phyloP scores from a whole-genome alignment of 192 early-diverging fungal species.

The Paraglomus brasilianum region DNA sequence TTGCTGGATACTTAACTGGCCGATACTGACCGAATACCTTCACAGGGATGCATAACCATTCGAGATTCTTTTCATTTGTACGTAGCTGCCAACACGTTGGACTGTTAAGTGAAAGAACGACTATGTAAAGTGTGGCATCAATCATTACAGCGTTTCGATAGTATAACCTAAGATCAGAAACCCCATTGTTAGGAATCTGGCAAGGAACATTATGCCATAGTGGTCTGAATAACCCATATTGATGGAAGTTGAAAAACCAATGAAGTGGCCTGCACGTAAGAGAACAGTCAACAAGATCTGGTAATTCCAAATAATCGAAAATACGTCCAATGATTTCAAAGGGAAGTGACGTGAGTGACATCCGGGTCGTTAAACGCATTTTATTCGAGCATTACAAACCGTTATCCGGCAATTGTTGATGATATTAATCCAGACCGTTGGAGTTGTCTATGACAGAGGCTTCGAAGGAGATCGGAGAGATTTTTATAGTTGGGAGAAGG shows the following conservation, averaged over 20 bases:
- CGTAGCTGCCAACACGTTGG: not conserved
- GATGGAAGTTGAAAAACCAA: not conserved
- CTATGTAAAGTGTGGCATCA: conserved; percentile 7
- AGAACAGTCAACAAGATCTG: not conserved
- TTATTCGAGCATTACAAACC: no score
- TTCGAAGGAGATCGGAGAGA: no score
- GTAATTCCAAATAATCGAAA: not conserved
- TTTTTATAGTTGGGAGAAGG: no score
- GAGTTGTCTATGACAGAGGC: no score
- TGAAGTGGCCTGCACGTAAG: not conserved
- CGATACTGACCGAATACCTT: not conserved
- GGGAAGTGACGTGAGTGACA: not conserved
- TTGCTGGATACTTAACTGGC: not conserved
- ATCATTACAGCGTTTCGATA: conserved; percentile 5
- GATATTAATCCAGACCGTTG: no score
- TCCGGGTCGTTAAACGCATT: not conserved
- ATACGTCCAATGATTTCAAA: not conserved
- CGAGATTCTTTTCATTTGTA: not conserved
- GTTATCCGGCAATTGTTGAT: no score
- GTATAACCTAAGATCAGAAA: not conserved
- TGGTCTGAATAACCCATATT: not conserved
- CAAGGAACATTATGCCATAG: not conserved
- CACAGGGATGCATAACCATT: not conserved
- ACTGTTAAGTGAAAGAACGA: not conserved
- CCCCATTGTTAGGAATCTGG: not conserved